These are phyloP conservation scores for Eucalyptus pauciflora DNA, from an alignment of 345 rosid genomes.

Conservation along the genomic window DNA sequence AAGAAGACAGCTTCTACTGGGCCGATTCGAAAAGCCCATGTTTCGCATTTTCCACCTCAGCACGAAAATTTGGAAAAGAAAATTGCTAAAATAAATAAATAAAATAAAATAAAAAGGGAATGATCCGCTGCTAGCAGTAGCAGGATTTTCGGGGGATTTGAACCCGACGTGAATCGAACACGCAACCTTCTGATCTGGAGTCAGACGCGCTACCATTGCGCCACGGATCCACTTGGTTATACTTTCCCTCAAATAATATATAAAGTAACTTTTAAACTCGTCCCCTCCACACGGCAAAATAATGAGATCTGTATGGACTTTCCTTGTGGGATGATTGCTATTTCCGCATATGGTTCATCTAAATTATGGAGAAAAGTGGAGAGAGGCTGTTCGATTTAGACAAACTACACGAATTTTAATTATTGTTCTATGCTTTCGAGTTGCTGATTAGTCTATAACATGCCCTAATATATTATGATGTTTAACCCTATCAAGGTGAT, in stretches of 20 bases:
- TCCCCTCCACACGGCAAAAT: not conserved
- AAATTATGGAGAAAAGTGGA: not conserved
- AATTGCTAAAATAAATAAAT: not conserved
- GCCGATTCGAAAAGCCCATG: not conserved
- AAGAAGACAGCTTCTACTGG: not conserved
- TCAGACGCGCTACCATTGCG: conserved; percentile 99
- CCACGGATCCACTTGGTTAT: conserved; percentile 42
- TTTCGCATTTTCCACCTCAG: not conserved
- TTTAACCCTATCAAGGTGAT: not conserved
- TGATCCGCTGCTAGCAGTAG: not conserved
- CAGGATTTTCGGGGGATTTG: conserved; percentile 2
- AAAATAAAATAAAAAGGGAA: not conserved
- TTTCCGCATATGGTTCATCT: not conserved
- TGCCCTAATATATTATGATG: not conserved
- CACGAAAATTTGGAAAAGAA: not conserved
- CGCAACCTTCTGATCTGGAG: conserved; percentile 98
- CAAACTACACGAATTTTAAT: not conserved
- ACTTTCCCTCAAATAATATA: fast-evolving
- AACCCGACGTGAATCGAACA: conserved; percentile 93
- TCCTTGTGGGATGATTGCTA: not conserved
- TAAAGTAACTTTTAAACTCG: fast-evolving
- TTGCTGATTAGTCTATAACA: not conserved
- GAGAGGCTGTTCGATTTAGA: not conserved
- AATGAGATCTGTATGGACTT: not conserved
- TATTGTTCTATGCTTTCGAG: not conserved